These are phyloP conservation scores for Planoprotostelium fungivorum DNA, from an alignment of 78 protist species.

Conservation along the genomic window DNA sequence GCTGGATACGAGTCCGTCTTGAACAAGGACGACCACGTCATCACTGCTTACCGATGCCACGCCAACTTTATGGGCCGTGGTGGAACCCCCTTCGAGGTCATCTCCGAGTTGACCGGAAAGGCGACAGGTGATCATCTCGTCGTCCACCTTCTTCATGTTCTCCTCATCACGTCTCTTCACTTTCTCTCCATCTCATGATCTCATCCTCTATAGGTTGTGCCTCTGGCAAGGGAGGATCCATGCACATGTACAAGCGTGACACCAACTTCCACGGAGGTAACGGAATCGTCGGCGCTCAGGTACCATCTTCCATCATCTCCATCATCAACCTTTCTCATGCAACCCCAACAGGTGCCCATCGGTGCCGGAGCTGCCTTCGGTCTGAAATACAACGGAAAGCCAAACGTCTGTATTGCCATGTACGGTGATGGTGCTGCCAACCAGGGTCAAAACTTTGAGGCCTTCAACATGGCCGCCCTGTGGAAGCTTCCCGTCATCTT, in stretches of 20 bases:
- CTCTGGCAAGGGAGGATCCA: slow-evolving; percentile 95
- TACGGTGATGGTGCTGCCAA: slow-evolving; percentile 98
- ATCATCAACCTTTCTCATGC: background rate
- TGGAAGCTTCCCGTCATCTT: slow-evolving; percentile 90
- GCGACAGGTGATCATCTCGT: slow-evolving; percentile 9
- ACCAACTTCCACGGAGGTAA: slow-evolving; percentile 93
- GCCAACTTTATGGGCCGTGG: slow-evolving; percentile 81
- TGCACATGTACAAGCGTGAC: slow-evolving; percentile 89
- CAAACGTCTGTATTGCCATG: slow-evolving; percentile 63
- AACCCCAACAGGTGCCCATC: slow-evolving; percentile 64
- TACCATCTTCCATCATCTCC: background rate
- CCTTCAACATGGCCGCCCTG: slow-evolving; percentile 92
- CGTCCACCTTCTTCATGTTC: no score
- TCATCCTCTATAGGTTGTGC: slow-evolving; percentile 58
- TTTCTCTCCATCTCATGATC: background rate
- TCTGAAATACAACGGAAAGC: slow-evolving; percentile 72
- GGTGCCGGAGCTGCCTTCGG: slow-evolving; percentile 92
- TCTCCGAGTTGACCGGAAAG: slow-evolving; percentile 86
- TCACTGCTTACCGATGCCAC: slow-evolving; percentile 95
- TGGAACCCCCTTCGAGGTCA: slow-evolving; percentile 41
- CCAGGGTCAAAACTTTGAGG: slow-evolving; percentile 88
- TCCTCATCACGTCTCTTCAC: background rate
- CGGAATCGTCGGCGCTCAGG: slow-evolving; percentile 97
- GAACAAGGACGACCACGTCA: slow-evolving; percentile 66
- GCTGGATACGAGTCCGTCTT: slow-evolving; percentile 83